Evolutionary conservation across 2,329 filamentous ascomycete species (phyloP), one percentile per base, ranked within the genome.

Genomic region (Drechslera avenae): DNA sequence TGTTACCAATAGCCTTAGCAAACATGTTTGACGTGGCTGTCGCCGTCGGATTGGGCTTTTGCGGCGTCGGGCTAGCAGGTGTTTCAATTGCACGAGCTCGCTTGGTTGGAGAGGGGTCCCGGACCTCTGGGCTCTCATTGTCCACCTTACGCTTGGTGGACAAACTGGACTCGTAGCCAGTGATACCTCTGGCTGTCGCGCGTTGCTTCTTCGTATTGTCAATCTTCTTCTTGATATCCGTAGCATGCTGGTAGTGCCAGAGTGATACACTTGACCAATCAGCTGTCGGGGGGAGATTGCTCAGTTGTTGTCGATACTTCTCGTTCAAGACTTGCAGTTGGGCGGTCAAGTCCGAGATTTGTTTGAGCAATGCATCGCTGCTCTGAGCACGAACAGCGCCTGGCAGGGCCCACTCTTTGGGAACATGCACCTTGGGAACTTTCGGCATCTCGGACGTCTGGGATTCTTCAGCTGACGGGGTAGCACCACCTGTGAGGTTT

Each of bases 71-170:
- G 19, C 62, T 65, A 17, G 54, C 41, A 35, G 59, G 46, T 32
- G 47, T 44, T n/a, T 58, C 54, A 30, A 36, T 54, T 28, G 56
- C 53, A 26, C 64, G 63, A 16, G 62, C 52, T 35, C 65, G 68
- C 52, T 72, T 72, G 5, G 58, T 57, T 3, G 66, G 58, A 33
- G 57, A 59, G 16, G 56, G 45, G 36, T 65, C 52, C 4, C 56
- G 59, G 5, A 33, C 9, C 13, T 61, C 60, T 9, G 31, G 44
- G 18, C 35, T 52, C 4, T 56, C 57, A 6, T 65, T 62, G 13
- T 45, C 58, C 8, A 53, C 57, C 46, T 68, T 71, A 32, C 68
- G 69, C 51, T 72, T 71, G 2, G 62, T 69, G n/a, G 68, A 72
- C 18, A 72, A 39, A 6, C 53, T 54, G 3, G 68, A 68, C 43